Evolutionary conservation across 345 rosid genomes (phyloP).

Genomic region (Eucalyptus cladocalyx): DNA sequence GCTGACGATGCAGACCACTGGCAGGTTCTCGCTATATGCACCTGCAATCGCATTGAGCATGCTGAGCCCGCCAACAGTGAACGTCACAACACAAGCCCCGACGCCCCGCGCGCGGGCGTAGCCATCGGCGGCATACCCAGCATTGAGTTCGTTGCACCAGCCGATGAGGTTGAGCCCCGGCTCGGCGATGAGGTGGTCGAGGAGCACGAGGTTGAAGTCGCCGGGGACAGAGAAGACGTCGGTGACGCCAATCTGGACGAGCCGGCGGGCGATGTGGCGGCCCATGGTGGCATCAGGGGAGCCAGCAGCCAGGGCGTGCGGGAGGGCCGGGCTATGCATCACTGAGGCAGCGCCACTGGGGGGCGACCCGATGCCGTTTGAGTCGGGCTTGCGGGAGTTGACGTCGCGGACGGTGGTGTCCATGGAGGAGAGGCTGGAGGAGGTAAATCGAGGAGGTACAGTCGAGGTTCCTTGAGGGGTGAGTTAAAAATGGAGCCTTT

Average conservation of each 20-base stretch:
- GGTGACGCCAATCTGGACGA: conserved; percentile 2
- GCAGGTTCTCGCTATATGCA: conserved; percentile 4
- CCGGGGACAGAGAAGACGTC: conserved; percentile 2
- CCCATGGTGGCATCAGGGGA: background rate
- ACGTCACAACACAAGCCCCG: conserved; percentile 12
- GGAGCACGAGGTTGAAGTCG: conserved; percentile 14
- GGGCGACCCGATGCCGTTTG: background rate
- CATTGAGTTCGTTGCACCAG: conserved; percentile 24
- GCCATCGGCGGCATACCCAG: conserved; percentile 16
- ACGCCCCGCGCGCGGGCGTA: conserved; percentile 5
- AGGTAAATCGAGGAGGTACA: too few relatives aligned
- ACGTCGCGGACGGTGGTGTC: background rate
- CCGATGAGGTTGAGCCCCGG: conserved; percentile 5
- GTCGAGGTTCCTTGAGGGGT: too few relatives aligned
- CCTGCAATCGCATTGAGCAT: conserved; percentile 6
- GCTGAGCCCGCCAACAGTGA: conserved; percentile 6
- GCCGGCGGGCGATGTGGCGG: background rate
- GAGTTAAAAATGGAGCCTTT: too few relatives aligned
- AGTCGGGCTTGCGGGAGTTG: background rate
- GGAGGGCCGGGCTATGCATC: background rate
- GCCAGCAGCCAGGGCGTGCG: background rate
- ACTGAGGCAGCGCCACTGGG: background rate
- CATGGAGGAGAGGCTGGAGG: background rate
- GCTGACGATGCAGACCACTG: conserved; percentile 4
- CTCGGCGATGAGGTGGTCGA: conserved; percentile 16